Conservation (phyloP, 306 rosid genomes). For the Ormosia emarginata region DNA sequence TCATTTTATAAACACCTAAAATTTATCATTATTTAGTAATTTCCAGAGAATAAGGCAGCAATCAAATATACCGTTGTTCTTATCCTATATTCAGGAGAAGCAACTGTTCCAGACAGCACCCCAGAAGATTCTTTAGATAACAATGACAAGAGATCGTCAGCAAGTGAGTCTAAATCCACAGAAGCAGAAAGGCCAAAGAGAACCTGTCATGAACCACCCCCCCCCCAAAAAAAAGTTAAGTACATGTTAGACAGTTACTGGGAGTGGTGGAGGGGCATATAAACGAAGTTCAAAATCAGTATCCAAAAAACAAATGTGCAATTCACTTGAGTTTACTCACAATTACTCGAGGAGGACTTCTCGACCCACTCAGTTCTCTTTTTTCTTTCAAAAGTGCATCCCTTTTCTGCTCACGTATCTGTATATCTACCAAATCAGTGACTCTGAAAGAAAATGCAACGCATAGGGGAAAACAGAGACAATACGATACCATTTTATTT, state of each 20-base stretch:
- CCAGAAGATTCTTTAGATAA: conserved; percentile 42
- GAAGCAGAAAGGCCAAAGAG: conserved; percentile 74
- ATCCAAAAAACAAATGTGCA: not conserved
- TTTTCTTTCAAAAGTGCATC: conserved; percentile 79
- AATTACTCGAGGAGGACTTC: conserved; percentile 81
- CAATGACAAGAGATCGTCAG: conserved; percentile 58
- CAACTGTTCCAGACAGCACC: conserved; percentile 50
- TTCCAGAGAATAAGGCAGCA: not conserved
- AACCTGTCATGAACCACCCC: conserved; percentile 48
- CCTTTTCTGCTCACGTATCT: conserved; percentile 69
- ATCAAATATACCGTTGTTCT: conserved; percentile 57
- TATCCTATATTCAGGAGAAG: conserved; percentile 75
- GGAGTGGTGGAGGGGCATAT: not conserved
- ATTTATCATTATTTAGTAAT: not conserved
- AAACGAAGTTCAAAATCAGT: not conserved
- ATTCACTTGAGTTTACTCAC: conserved; percentile 45
- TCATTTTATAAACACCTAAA: not conserved
- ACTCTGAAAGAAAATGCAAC: not conserved
- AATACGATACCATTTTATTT: conserved; percentile 47
- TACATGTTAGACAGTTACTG: not conserved
- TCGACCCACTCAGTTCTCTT: conserved; percentile 73
- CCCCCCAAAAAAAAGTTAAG: not conserved
- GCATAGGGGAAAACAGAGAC: not conserved
- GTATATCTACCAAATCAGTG: not conserved
- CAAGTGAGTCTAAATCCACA: conserved; percentile 58